Evolutionary conservation across 495 filamentous ascomycete species (phyloP).

Genomic region (Aspergillus egyptiacus): DNA sequence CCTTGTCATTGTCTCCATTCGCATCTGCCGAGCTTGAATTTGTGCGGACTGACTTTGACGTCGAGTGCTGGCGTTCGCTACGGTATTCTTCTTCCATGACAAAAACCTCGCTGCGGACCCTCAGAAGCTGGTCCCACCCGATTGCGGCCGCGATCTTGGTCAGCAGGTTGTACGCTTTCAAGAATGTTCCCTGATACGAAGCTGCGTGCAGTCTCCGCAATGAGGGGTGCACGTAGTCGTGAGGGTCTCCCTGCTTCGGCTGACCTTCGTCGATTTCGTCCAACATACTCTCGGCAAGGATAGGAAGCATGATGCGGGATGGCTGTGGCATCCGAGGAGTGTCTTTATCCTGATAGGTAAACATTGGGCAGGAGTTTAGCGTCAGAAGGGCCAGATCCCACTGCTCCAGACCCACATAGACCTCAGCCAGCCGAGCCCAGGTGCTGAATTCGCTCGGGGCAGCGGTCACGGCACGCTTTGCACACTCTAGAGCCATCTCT

Average conservation of each 20-base stretch:
- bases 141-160: conserved; percentile 94
- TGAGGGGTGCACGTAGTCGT: conserved; percentile 81
- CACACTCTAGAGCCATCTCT: conserved; percentile 85
- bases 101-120: conserved; percentile 90
- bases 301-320: conserved; percentile 75
- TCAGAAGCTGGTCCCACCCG: conserved; percentile 93
- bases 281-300: conserved; percentile 80
- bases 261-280: conserved; percentile 95
- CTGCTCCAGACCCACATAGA: conserved; percentile 86
- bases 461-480: conserved; percentile 86
- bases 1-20: conserved; percentile 38
- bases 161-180: conserved; percentile 87
- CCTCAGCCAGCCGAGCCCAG: conserved; percentile 88
- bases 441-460: conserved; percentile 96
- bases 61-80: conserved; percentile 71
- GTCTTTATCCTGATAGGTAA: conserved; percentile 98
- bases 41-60: conserved; percentile 24
- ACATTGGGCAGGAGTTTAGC: conserved; percentile 99
- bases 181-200: conserved; percentile 86
- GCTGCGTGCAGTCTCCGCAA: conserved; percentile 82
- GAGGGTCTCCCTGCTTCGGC: conserved; percentile 59
- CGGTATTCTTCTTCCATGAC: conserved; percentile 99
- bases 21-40: conserved; percentile 17
- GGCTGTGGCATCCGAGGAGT: conserved; percentile 90
- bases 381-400: conserved; percentile 92